A percentile compares a stretch with the other conserved stretches of the same genome.
Conservation (phyloP, 371 early-diverging fungal genomes). For the Smittium culicis region DNA sequence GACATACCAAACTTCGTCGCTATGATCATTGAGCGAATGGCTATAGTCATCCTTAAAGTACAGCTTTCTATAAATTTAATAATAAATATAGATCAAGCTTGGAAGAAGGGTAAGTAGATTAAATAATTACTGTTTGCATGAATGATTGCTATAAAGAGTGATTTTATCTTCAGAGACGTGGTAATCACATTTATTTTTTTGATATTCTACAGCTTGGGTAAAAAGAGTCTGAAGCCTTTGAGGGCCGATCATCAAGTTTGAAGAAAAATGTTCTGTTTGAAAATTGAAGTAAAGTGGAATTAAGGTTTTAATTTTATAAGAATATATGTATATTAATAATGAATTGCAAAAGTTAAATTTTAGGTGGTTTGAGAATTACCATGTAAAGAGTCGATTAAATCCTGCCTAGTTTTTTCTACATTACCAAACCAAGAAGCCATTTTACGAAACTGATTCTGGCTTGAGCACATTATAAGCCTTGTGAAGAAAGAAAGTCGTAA, state of each 20-base stretch:
- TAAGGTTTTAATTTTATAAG: neutral
- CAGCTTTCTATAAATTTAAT: slow-evolving; percentile 3
- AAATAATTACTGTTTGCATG: slow-evolving; percentile 26
- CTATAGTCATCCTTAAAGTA: slow-evolving; percentile 32
- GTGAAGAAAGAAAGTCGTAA: slow-evolving; percentile 19
- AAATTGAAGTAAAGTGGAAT: neutral
- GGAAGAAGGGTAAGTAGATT: neutral
- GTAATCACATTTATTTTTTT: slow-evolving; percentile 63
- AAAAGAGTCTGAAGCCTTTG: slow-evolving; percentile 61
- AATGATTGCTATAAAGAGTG: slow-evolving; percentile 27
- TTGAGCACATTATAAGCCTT: slow-evolving; percentile 25
- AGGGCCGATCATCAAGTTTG: slow-evolving; percentile 75
- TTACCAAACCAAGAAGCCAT: slow-evolving; percentile 66
- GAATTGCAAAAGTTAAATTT: too few relatives aligned
- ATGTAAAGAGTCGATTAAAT: slow-evolving; percentile 48
- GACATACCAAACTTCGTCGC: slow-evolving; percentile 91
- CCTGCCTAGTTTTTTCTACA: slow-evolving; percentile 50
- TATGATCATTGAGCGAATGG: slow-evolving; percentile 56
- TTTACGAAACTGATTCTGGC: slow-evolving; percentile 16
- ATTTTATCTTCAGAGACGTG: slow-evolving; percentile 44
- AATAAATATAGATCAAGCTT: neutral
- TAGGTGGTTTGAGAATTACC: too few relatives aligned
- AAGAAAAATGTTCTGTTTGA: slow-evolving; percentile 55
- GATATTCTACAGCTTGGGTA: slow-evolving; percentile 63
- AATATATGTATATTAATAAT: neutral